Conservation (phyloP, 2,329 filamentous ascomycete genomes). For the Cercospora beticola region DNA sequence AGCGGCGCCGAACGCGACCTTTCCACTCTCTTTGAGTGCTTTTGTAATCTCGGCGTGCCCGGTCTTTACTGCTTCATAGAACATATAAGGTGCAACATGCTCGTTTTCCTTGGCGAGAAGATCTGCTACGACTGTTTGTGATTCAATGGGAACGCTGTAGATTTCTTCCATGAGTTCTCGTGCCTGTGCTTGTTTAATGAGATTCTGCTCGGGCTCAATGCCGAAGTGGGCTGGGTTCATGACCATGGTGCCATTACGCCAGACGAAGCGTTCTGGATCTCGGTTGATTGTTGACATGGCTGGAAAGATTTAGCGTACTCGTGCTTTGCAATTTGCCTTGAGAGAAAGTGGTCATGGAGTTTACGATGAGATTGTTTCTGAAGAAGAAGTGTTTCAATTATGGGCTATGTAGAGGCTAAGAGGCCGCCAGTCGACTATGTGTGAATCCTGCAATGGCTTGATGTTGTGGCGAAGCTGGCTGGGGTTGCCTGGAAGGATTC, state of each 20-base stretch:
- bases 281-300: background rate
- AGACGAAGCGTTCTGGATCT: background rate
- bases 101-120: conserved; percentile 9
- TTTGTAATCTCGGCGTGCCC: conserved; percentile 13
- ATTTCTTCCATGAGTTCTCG: conserved; percentile 11
- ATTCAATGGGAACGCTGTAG: background rate
- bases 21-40: conserved; percentile 5
- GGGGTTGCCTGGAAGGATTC: conserved; percentile 7
- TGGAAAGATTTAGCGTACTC: background rate
- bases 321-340: background rate
- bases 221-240: conserved; percentile 11
- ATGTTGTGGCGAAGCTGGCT: conserved; percentile 5
- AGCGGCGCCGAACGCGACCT: background rate
- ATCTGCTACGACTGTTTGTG: conserved; percentile 7
- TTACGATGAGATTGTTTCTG: background rate
- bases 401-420: background rate
- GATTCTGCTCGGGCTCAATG: background rate
- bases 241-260: conserved; percentile 3
- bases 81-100: conserved; percentile 12
- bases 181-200: background rate
- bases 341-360: background rate
- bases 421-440: background rate
- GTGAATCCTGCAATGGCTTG: background rate
- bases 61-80: conserved; percentile 12
- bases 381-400: background rate